Base-by-base conservation (phyloP, 257 asterid species). In the Lycium barbarum region DNA sequence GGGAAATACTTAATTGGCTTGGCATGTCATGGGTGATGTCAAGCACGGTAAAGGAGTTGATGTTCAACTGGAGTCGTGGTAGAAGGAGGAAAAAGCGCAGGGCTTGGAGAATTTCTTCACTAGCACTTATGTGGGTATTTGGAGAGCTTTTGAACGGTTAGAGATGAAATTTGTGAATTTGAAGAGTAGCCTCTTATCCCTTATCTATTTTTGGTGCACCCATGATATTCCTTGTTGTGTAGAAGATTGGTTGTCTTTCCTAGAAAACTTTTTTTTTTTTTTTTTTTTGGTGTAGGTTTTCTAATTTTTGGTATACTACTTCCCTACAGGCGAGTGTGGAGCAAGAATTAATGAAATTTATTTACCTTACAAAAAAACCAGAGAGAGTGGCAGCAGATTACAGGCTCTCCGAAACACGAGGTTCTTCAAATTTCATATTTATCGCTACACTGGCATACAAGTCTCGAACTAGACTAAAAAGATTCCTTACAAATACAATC, bases 381-480 rank as follows among this genome's bases (percentile, higher is more conserved):
- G 22, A 74, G 80, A 22, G 62, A 74, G 22, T 22, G 22, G 18
- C 59, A 76, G 81, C 63, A 22, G 45, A 73, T 73, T 74, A 74
- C 43, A 49, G 40, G 40, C 45, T 49, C 55, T 20, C 62, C 1
- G 40, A 74, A 49, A 7, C 81, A 49, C 22, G 2, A 49, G 13
- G 43, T 7, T 49, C 62, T 22, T 76, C 1, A 76, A 76, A 76
- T 76, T 51, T 51, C 81, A 22, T 62, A 76, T 76, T 51, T 49
- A 22, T 13, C 0, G 12, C 22, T 76, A 76, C 81, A 51, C 13
- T 51, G 62, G 62, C 80, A 76, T 49, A 49, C 45, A 76, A 51
- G 5, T 76, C 62, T 51, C 43, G 40, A 76, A 15, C 43, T 76
- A 33, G 43, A 76, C 22, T 22, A 51, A 62, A 63, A 63, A 0